Evolutionary conservation across 805 yeast genomes (phyloP).

Genomic region (Saturnispora serradocipensis): DNA sequence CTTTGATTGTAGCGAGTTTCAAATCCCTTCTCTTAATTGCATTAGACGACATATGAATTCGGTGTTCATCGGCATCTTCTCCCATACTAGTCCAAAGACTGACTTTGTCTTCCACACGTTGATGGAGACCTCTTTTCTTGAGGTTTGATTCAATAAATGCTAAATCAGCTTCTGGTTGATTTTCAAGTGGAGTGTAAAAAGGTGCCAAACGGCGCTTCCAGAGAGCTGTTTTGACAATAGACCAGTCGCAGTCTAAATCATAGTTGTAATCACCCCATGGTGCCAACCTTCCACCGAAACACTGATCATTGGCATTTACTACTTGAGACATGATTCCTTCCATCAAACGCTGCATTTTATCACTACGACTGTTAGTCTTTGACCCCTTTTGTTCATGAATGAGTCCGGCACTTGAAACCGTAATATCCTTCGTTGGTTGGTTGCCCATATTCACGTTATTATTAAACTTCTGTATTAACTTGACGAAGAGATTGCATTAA

Average conservation of each 20-base stretch:
- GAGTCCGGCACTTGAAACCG: background rate
- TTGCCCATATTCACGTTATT: background rate
- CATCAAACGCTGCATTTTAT: conserved; percentile 34
- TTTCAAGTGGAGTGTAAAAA: conserved; percentile 82
- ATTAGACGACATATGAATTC: conserved; percentile 40
- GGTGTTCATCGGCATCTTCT: conserved; percentile 57
- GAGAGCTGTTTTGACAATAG: conserved; percentile 63
- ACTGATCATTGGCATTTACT: conserved; percentile 56
- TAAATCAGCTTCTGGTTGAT: conserved; percentile 70
- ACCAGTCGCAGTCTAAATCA: conserved; percentile 63
- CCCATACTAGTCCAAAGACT: conserved; percentile 47
- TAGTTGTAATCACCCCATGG: conserved; percentile 85
- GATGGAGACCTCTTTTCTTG: conserved; percentile 14
- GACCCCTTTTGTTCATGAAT: background rate
- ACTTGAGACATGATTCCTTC: conserved; percentile 52
- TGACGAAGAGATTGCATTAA: background rate
- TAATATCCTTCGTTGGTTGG: background rate
- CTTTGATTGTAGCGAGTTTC: conserved; percentile 32
- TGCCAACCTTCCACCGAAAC: conserved; percentile 91
- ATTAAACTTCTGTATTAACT: background rate
- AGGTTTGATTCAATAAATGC: conserved; percentile 50
- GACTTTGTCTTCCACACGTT: conserved; percentile 23
- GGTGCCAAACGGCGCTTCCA: conserved; percentile 73
- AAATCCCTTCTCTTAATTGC: conserved; percentile 41
- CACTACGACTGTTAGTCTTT: conserved; percentile 3